Evolutionary conservation across 2,329 filamentous ascomycete species (phyloP), one percentile per base, ranked within the genome.

Genomic region (Lecanicillium sp.): DNA sequence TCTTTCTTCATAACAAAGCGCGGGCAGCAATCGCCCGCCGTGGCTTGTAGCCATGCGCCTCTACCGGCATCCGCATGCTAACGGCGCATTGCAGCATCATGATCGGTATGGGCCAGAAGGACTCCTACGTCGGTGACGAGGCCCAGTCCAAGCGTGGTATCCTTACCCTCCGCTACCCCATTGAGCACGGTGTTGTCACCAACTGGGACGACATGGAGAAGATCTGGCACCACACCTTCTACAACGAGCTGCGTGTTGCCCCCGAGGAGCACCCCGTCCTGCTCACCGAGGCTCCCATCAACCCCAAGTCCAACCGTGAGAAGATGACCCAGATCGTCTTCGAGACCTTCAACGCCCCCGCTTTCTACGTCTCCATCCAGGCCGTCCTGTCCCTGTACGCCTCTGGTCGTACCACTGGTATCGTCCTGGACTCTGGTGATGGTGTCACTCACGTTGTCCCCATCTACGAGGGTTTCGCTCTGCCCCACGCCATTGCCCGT

Each of bases 151-250:
- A 98, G 89, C 90, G 92, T 92, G 92, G 92, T 95, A 97, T 98
- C 75, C 82, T 98, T 59, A 97, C 90, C 51, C 81, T 98, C 67
- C 84, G 92, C 78, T 98, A 98, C 76, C 92, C 92, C 66, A 98
- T 98, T 68, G 92, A 98, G 81, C 92, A 98, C 83, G 92, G 92
- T 92, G 92, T 98, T 61, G 92, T 98, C 66, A 98, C 92, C 76
- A 97, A 97, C 87, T 98, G 92, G 92, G 92, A 98, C 70, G 92
- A 97, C 72, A 97, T 97, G 92, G 92, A 97, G 80, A 97, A 97
- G 84, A 97, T 98, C 61, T 98, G 92, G 92, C 92, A 98, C 73
- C 92, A 98, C 87, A 97, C 92, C 66, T 98, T 98, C 81, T 98
- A 97, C 87, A 98, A 98, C 77, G 92, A 98, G 80, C 81, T 98